These are phyloP conservation scores for Magnusiomyces fungicola DNA, from an alignment of 1,139 yeast species.

Conservation along the genomic window DNA sequence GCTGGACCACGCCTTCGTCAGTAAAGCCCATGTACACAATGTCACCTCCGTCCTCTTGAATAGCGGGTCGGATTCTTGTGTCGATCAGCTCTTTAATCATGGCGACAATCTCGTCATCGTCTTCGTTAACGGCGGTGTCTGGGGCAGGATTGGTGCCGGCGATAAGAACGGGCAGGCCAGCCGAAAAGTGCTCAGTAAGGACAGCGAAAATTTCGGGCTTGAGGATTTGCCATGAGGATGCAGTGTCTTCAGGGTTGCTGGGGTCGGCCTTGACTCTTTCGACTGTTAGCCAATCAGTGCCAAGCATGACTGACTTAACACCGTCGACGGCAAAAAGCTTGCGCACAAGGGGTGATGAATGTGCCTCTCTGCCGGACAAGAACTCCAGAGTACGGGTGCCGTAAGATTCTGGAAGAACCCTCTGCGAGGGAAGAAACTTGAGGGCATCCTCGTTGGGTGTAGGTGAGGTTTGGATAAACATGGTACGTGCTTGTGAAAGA, in stretches of 20 bases:
- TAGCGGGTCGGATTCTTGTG: constrained; percentile 91
- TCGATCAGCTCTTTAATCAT: constrained; percentile 91
- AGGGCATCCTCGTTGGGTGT: constrained; percentile 93
- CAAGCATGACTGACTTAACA: constrained; percentile 81
- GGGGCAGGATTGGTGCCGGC: constrained; percentile 45
- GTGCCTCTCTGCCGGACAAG: constrained; percentile 61
- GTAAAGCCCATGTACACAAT: constrained; percentile 59
- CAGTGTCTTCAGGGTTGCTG: neutral
- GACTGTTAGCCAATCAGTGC: constrained; percentile 77
- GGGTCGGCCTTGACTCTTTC: constrained; percentile 48
- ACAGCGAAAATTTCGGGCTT: constrained; percentile 86
- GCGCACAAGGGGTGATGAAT: constrained; percentile 75
- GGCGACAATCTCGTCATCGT: constrained; percentile 71
- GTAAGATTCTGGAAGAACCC: constrained; percentile 42
- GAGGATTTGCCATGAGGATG: constrained; percentile 56
- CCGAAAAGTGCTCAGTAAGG: constrained; percentile 72
- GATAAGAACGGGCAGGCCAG: constrained; percentile 51
- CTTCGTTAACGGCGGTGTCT: constrained; percentile 45
- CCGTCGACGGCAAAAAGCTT: constrained; percentile 79
- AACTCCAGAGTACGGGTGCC: constrained; percentile 45
- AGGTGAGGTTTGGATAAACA: constrained; percentile 50
- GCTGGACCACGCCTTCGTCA: constrained; percentile 65
- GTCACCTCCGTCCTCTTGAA: constrained; percentile 76
- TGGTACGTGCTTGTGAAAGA: constrained; percentile 15
- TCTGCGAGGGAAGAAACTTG: constrained; percentile 72